Conservation (phyloP, 495 filamentous ascomycete species). For the Neurospora sublineolata region DNA sequence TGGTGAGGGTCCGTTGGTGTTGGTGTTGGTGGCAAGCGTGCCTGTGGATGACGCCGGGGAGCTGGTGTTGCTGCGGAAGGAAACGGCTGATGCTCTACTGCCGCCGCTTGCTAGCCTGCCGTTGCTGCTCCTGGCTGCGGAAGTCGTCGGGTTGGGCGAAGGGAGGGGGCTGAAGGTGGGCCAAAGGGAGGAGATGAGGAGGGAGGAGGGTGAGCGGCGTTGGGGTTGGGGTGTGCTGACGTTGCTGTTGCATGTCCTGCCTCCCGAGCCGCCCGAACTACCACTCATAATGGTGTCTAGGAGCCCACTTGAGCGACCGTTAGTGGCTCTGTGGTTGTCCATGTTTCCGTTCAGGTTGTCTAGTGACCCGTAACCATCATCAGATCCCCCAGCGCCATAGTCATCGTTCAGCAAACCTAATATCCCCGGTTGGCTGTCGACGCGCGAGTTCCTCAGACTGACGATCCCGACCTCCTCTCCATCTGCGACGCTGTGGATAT, state of each 20-base stretch:
- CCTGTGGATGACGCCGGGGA: conserved; percentile 12
- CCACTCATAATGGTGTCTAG: not conserved
- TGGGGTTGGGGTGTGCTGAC: not conserved
- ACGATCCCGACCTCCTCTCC: conserved; percentile 87
- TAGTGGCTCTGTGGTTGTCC: conserved; percentile 1
- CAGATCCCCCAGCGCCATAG: not conserved
- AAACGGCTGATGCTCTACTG: not conserved
- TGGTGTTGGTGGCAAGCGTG: conserved; percentile 3
- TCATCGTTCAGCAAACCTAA: conserved; percentile 53
- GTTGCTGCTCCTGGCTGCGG: not conserved
- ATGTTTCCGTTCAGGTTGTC: not conserved
- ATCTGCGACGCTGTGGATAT: conserved; percentile 70
- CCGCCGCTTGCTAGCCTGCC: not conserved
- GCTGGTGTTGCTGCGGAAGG: not conserved
- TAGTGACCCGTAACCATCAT: not conserved
- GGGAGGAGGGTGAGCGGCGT: not conserved
- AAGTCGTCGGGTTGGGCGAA: not conserved
- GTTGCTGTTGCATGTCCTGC: not conserved
- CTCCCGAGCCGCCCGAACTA: not conserved
- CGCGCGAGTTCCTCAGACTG: conserved; percentile 68
- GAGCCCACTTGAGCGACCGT: not conserved
- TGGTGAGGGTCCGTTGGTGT: conserved; percentile 18
- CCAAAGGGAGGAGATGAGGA: conserved; percentile 9
- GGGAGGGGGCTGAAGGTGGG: not conserved
- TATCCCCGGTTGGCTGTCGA: conserved; percentile 82